Conservation (phyloP, 2,329 filamentous ascomycete genomes). For the Aspergillus sp. region DNA sequence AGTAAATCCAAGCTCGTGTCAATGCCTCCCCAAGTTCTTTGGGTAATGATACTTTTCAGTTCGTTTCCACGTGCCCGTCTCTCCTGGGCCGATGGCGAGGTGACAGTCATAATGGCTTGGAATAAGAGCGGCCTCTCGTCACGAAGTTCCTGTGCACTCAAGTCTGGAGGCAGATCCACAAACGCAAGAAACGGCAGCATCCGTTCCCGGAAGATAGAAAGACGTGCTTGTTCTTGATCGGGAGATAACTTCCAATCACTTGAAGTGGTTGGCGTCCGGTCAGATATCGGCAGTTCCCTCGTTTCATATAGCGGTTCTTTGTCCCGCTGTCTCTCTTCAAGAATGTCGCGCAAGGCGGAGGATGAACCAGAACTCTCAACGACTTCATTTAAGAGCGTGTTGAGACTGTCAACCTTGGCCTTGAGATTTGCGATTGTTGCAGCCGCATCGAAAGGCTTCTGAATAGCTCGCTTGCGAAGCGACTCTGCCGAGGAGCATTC, state of each 20-base stretch:
- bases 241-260: background rate
- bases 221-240: background rate
- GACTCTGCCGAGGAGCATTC: background rate
- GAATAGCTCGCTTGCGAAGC: background rate
- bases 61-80: background rate
- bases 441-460: background rate
- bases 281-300: background rate
- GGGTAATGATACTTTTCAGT: background rate
- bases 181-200: background rate
- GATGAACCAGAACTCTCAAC: background rate
- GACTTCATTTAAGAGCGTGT: background rate
- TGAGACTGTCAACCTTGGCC: background rate
- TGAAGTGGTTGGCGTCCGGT: background rate
- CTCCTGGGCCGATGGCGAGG: background rate
- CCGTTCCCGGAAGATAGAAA: background rate
- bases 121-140: background rate
- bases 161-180: background rate
- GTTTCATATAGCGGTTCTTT: background rate
- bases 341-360: background rate
- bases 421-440: background rate
- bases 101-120: background rate
- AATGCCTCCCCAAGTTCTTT: background rate
- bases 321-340: background rate
- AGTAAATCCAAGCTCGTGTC: background rate
- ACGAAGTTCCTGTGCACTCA: background rate